Evolutionary conservation across 2,329 filamentous ascomycete species (phyloP).

Genomic region (Dendryphion nanum): DNA sequence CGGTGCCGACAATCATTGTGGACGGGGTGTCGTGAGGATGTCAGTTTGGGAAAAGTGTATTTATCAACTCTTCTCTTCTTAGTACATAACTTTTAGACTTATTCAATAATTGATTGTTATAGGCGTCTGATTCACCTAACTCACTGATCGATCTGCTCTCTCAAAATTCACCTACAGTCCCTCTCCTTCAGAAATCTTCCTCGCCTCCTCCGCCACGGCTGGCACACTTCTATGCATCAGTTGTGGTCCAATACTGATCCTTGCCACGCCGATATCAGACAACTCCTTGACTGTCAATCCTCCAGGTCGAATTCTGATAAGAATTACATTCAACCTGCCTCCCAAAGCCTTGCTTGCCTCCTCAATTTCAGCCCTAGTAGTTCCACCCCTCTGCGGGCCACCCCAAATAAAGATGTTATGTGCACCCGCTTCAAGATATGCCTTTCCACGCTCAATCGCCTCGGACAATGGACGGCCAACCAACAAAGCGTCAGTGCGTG

Average conservation of each 20-base stretch:
- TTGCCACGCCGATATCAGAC: slow-evolving; percentile 28
- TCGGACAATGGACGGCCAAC: slow-evolving; percentile 45
- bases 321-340: slow-evolving; percentile 29
- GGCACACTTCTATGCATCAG: slow-evolving; percentile 19
- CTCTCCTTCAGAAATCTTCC: slow-evolving; percentile 16
- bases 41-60: too few relatives aligned
- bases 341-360: slow-evolving; percentile 17
- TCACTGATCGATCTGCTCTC: too few relatives aligned
- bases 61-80: too few relatives aligned
- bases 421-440: slow-evolving; percentile 59
- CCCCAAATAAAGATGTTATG: slow-evolving; percentile 63
- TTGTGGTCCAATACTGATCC: slow-evolving; percentile 32
- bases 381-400: slow-evolving; percentile 40
- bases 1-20: too few relatives aligned
- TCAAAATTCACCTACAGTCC: too few relatives aligned
- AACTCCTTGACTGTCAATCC: slow-evolving; percentile 24
- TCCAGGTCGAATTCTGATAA: slow-evolving; percentile 13
- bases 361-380: slow-evolving; percentile 21
- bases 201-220: slow-evolving; percentile 16
- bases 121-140: too few relatives aligned
- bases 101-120: too few relatives aligned
- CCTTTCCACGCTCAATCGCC: slow-evolving; percentile 54
- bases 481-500: slow-evolving; percentile 56
- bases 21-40: too few relatives aligned
- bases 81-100: too few relatives aligned